Evolutionary conservation across 495 filamentous ascomycete genomes (phyloP).

Genomic region (Ramalina peruviana): DNA sequence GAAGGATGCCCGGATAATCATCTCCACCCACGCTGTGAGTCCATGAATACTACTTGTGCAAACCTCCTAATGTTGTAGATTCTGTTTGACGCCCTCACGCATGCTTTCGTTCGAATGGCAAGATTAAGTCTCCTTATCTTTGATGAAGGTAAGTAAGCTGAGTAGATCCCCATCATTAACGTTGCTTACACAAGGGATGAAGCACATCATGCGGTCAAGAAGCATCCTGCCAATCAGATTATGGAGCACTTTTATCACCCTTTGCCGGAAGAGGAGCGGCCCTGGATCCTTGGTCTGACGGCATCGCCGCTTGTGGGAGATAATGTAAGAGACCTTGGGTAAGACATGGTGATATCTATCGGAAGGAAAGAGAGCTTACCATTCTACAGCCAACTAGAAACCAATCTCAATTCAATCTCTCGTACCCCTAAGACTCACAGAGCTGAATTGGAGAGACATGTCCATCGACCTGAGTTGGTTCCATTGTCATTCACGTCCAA

Average conservation of each 20-base stretch:
- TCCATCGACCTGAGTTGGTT: constrained; percentile 51
- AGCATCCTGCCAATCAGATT: constrained; percentile 58
- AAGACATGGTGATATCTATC: neutral
- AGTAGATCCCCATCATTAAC: constrained; percentile 11
- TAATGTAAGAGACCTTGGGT: constrained; percentile 30
- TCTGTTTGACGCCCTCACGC: constrained; percentile 62
- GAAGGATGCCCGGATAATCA: constrained; percentile 50
- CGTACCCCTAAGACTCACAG: constrained; percentile 59
- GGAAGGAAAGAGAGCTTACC: constrained; percentile 1
- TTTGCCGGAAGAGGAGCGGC: constrained; percentile 26
- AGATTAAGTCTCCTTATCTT: constrained; percentile 62
- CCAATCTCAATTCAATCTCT: constrained; percentile 60
- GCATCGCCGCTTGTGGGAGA: constrained; percentile 60
- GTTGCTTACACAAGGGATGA: constrained; percentile 19
- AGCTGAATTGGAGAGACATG: constrained; percentile 51
- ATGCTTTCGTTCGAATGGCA: constrained; percentile 63
- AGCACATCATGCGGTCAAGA: constrained; percentile 58
- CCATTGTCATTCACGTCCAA: constrained; percentile 32
- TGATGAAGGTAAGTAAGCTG: constrained; percentile 59
- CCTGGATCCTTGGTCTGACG: constrained; percentile 69
- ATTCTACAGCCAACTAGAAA: constrained; percentile 46
- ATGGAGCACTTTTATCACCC: constrained; percentile 67
- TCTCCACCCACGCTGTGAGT: constrained; percentile 52
- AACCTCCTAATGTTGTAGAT: constrained; percentile 27
- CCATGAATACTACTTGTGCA: neutral